A percentile compares a stretch with the other conserved stretches of the same genome.
Conservation (phyloP, 2,329 filamentous ascomycete species). For the Botrytis hyacinthi region DNA sequence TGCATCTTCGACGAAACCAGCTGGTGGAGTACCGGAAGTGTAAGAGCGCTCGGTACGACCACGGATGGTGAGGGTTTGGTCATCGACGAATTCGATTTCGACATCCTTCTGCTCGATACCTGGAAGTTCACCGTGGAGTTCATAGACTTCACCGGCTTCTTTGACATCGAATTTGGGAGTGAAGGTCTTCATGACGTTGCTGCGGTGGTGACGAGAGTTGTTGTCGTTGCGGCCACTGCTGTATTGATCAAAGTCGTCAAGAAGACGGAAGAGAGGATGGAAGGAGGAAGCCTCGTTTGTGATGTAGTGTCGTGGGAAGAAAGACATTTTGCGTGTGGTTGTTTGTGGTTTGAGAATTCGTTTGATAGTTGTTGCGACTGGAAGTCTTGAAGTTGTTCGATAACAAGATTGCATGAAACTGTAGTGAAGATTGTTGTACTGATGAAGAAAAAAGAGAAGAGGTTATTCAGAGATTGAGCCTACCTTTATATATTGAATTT, state of each 20-base stretch:
- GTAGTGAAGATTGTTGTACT: constrained; percentile 22
- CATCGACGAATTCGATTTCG: constrained; percentile 75
- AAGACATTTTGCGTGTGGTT: constrained; percentile 51
- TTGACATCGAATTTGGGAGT: constrained; percentile 76
- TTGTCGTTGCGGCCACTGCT: constrained; percentile 31
- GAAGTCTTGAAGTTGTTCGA: constrained; percentile 19
- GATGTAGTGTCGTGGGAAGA: constrained; percentile 54
- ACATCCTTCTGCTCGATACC: constrained; percentile 73
- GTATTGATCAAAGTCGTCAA: constrained; percentile 63
- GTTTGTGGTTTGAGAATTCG: constrained; percentile 32
- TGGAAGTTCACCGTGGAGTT: constrained; percentile 78
- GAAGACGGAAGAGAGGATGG: constrained; percentile 61
- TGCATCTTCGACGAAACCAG: constrained; percentile 48
- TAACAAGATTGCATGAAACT: constrained; percentile 17
- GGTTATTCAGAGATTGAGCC: background rate
- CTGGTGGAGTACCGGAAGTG: constrained; percentile 47
- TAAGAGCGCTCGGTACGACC: constrained; percentile 66
- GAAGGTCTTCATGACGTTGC: constrained; percentile 49
- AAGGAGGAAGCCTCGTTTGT: constrained; percentile 44
- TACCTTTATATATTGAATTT: constrained; percentile 20
- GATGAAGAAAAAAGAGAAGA: constrained; percentile 15
- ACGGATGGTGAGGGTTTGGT: constrained; percentile 68
- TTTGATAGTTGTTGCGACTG: constrained; percentile 17
- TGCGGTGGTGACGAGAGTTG: constrained; percentile 24
- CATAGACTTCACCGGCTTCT: constrained; percentile 66